A percentile compares a stretch with the other conserved stretches of the same genome.
These are phyloP conservation scores for Isoetes taiwanensis DNA, from an alignment of 75 land plant genomes.

Conservation along the genomic window DNA sequence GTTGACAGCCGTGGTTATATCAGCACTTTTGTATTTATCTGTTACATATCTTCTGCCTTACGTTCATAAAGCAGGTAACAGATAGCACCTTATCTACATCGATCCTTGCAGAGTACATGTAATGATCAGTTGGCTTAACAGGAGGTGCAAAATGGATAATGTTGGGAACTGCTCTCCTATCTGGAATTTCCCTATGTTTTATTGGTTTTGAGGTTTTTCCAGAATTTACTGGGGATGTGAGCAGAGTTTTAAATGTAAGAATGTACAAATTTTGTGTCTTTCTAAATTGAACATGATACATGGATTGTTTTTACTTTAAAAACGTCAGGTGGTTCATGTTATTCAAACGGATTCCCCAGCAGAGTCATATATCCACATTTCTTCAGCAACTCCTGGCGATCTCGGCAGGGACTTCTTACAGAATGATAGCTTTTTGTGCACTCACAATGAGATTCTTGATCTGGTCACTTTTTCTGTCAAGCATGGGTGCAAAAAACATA, in stretches of 20 bases:
- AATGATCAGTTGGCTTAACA: no score
- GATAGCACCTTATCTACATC: no score
- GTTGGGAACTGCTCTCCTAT: background rate
- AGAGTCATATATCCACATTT: no score
- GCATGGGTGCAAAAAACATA: slow-evolving; percentile 14
- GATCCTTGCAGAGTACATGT: no score
- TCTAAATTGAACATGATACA: background rate
- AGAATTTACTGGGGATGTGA: slow-evolving; percentile 57
- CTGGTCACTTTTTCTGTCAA: slow-evolving; percentile 3
- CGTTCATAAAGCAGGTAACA: slow-evolving; percentile 71
- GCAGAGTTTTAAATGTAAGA: slow-evolving; percentile 71
- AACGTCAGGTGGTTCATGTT: slow-evolving; percentile 68
- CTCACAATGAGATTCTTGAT: slow-evolving; percentile 35
- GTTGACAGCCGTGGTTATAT: slow-evolving; percentile 32
- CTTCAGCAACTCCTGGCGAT: no score
- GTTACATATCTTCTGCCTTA: slow-evolving; percentile 76
- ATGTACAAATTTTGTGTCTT: background rate
- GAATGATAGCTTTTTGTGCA: slow-evolving; percentile 54
- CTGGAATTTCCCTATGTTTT: slow-evolving; percentile 19
- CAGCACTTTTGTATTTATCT: slow-evolving; percentile 46
- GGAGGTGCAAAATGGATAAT: slow-evolving; percentile 13
- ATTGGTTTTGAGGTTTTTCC: slow-evolving; percentile 35
- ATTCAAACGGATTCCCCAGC: slow-evolving; percentile 46
- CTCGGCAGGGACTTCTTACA: slow-evolving; percentile 37
- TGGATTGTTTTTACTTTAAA: background rate